A percentile compares a stretch with the other conserved stretches of the same genome.
Evolutionary conservation across 768 basidiomycete genomes (phyloP).

Genomic region (Xerocomus spinulosus): DNA sequence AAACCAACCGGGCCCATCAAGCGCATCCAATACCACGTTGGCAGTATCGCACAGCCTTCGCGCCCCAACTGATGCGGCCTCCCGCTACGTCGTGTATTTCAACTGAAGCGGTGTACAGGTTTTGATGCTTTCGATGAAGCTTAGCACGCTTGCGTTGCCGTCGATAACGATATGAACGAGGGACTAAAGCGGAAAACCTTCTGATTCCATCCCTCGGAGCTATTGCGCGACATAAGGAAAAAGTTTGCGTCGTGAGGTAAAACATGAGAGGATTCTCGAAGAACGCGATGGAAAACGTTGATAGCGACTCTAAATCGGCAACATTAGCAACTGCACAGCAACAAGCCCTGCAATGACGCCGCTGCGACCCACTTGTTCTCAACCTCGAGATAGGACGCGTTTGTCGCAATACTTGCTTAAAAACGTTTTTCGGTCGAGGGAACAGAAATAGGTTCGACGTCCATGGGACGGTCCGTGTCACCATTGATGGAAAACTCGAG

Average conservation of each 20-base stretch:
- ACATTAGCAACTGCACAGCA: slow-evolving; percentile 15
- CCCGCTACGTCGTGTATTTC: slow-evolving; percentile 2
- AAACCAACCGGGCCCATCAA: slow-evolving; percentile 13
- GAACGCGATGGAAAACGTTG: slow-evolving; percentile 1
- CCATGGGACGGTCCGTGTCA: slow-evolving; percentile 9
- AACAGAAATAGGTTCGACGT: slow-evolving; percentile 12
- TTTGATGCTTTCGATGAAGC: slow-evolving; percentile 4
- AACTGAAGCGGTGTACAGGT: slow-evolving; percentile 9
- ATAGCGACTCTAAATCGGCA: slow-evolving; percentile 9
- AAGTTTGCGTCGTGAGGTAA: background rate
- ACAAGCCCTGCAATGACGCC: slow-evolving; percentile 14
- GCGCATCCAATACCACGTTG: slow-evolving; percentile 15
- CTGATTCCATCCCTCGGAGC: slow-evolving; percentile 15
- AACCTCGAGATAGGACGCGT: slow-evolving; percentile 4
- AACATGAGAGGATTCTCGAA: slow-evolving; percentile 11
- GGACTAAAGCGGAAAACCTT: slow-evolving; percentile 4
- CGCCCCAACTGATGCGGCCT: slow-evolving; percentile 7
- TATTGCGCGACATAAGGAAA: slow-evolving; percentile 3
- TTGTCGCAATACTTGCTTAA: slow-evolving; percentile 13
- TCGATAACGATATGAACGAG: background rate
- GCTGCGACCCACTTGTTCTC: slow-evolving; percentile 14
- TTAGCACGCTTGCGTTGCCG: background rate
- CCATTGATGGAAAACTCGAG: slow-evolving; percentile 16
- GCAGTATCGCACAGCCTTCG: slow-evolving; percentile 13
- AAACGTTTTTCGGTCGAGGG: slow-evolving; percentile 15